Evolutionary conservation across 495 filamentous ascomycete genomes (phyloP), one percentile per base, ranked within the genome.

Genomic region (Pyrenopolyporus hunteri): DNA sequence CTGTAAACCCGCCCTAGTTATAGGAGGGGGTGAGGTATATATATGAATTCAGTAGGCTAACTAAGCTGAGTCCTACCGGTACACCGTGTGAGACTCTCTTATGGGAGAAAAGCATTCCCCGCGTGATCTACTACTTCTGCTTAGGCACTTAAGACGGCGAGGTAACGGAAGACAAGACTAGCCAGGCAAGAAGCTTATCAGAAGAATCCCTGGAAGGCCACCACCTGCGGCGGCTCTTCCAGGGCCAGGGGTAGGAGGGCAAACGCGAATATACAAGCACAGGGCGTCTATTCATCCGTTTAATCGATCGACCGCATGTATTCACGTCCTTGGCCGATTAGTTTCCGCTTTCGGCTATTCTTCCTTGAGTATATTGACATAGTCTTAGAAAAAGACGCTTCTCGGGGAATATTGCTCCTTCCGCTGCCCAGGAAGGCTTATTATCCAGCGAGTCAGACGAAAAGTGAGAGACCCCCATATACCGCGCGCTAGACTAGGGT

Each of bases 291-390:
- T 32, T 14, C 29, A 42, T 35, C 17, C 47, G 33, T 40, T 9
- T 57, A 42, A 32, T 48, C 35, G 1, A 14, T 26, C 25, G 19
- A 11, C 26, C 39, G 33, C 26, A 11, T 11, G 9, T 36, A 17
- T 7, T 4, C 3, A 19, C 26, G 28, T 37, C 28, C 25, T 32
- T 48, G 23, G 19, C 16, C 11, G 35, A 25, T 1, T 14, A 17
- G n/a, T 29, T 33, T 33, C n/a, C 26, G 25, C 10, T 11, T 42
- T 48, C 25, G 32, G 43, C 26, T 13, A 48, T 23, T 48, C 32
- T 40, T 22, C 23, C n/a, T 31, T 57, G n/a, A n/a, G n/a, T n/a
- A n/a, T n/a, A n/a, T n/a, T 9, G 26, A 14, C 20, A 49, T 57
- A 48, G 33, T 25, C 14, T 37, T 6, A 25, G n/a, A n/a, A n/a